phyloP scores from a whole-genome alignment of 2,329 filamentous ascomycete species.

The Eutypella sp. region DNA sequence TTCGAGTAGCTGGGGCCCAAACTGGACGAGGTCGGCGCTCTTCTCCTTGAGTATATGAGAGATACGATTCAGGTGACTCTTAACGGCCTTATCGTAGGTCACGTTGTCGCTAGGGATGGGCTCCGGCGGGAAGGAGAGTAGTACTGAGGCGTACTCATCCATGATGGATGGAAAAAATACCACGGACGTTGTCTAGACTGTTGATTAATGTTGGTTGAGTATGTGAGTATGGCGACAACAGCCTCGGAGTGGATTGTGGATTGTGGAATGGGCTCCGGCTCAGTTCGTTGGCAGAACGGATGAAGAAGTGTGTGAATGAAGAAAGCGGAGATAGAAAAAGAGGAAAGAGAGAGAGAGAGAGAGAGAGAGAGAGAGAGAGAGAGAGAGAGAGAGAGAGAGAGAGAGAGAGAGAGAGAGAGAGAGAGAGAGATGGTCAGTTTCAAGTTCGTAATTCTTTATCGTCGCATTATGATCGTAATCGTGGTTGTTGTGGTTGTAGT shows the following conservation, averaged over 20 bases:
- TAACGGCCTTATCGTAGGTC: conserved; percentile 36
- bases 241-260: too few species aligned
- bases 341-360: too few species aligned
- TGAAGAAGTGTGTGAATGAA: too few species aligned
- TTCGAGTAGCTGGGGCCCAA: conserved; percentile 36
- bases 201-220: too few species aligned
- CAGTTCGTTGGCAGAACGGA: too few species aligned
- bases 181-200: too few species aligned
- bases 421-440: neutral
- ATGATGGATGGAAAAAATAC: conserved; percentile 29
- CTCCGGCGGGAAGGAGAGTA: conserved; percentile 38
- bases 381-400: neutral
- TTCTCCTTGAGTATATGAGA: conserved; percentile 32
- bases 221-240: too few species aligned
- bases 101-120: conserved; percentile 23
- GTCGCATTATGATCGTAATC: neutral
- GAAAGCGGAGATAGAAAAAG: too few species aligned
- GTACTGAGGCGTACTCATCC: conserved; percentile 31
- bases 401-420: neutral
- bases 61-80: conserved; percentile 33
- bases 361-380: too few species aligned
- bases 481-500: too few species aligned
- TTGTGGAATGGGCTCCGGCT: too few species aligned
- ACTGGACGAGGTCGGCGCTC: conserved; percentile 24
- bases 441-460: neutral